phyloP scores from a whole-genome alignment of 2,329 filamentous ascomycete species.

The Trichophyton verrucosum region DNA sequence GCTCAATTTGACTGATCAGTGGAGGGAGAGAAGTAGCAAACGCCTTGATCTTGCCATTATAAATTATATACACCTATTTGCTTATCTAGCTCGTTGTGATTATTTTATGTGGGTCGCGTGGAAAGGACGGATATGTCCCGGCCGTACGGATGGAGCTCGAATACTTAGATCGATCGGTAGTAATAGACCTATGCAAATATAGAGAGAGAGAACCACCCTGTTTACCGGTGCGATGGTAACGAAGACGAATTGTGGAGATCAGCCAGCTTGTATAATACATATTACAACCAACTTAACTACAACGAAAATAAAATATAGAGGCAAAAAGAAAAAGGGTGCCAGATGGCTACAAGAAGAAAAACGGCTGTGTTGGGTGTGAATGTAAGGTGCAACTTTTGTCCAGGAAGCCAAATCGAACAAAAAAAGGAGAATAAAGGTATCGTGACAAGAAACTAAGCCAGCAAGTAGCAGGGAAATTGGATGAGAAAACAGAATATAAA shows the following conservation, averaged over 20 bases:
- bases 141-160: neutral
- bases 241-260: neutral
- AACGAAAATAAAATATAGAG: neutral
- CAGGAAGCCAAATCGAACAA: neutral
- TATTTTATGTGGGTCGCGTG: neutral
- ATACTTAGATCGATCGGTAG: neutral
- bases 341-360: neutral
- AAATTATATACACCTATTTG: neutral
- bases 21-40: neutral
- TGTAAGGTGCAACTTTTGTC: neutral
- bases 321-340: neutral
- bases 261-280: neutral
- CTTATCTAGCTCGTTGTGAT: neutral
- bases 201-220: neutral
- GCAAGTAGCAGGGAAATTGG: neutral
- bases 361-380: neutral
- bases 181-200: neutral
- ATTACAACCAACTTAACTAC: neutral
- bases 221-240: neutral
- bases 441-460: neutral
- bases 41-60: neutral
- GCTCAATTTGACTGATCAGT: neutral
- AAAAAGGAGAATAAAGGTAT: neutral
- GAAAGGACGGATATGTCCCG: neutral
- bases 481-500: neutral